Base-by-base conservation (phyloP, 1,139 yeast species). In the Diutina ranongensis region DNA sequence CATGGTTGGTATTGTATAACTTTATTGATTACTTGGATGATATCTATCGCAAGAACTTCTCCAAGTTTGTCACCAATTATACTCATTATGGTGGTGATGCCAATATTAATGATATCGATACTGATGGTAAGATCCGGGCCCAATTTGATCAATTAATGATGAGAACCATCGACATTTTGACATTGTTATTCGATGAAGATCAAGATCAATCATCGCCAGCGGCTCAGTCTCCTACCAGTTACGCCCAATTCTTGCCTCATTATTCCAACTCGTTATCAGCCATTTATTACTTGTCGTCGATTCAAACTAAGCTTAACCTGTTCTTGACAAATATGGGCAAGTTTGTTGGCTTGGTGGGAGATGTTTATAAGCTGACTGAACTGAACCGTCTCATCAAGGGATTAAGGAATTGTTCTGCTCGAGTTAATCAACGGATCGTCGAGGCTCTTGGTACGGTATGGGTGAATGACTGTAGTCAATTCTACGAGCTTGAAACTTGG, bases 391-490 rank as follows among this genome's bases (percentile, higher is more conserved):
- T 61, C 35, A 57, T 71, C 46, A 68, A 69, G 49, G 55, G 54
- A 42, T 59, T 71, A 47, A 55, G 73, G 47, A 60, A 53, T 28
- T 57, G 67, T 2, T 62, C 71, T 3, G 36, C 54, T 10, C 55
- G 61, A 21, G 62, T 68, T 13, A 68, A 66, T 49, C 74, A 68
- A 50, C 64, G 63, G 46, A 61, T 69, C 2, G 53, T 70, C 46
- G 75, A 71, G 52, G 74, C 73, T 0, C 53, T 65, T 2, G 70
- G 75, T 53, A 61, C 75, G 4, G 69, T 67, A 1, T 71, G 75
- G 75, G 68, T 70, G 2, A 71, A 71, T 51, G 76, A 71, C 52
- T 70, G 74, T 51, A 58, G 71, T 1, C 76, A 71, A 51, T 66
- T 71, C 44, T 69, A 65, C 53, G 74, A 68, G 46, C 56, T 71